phyloP scores from a whole-genome alignment of 345 rosid species.

The Brassica carinata region DNA sequence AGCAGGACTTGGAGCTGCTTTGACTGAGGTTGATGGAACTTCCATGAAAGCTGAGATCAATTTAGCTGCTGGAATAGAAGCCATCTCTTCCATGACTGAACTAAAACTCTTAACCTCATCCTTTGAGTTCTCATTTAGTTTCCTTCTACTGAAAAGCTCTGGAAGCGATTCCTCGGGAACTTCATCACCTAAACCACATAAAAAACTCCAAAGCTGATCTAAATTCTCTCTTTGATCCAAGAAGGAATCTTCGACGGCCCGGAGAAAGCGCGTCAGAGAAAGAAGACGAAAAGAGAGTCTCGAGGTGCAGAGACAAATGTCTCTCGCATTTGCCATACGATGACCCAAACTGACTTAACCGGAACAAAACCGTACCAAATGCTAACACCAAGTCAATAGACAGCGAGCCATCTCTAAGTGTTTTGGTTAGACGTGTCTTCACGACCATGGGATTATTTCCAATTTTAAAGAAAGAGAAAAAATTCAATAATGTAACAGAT shows the following conservation, averaged over 20 bases:
- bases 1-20: neutral
- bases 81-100: conserved; percentile 24
- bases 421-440: neutral
- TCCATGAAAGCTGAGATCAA: conserved; percentile 21
- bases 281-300: neutral
- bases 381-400: neutral
- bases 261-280: conserved; percentile 15
- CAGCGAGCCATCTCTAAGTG: neutral
- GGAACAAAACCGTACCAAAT: neutral
- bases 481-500: no score
- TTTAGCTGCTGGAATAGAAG: conserved; percentile 23
- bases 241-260: neutral
- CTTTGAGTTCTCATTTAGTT: conserved; percentile 18
- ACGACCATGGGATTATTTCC: neutral
- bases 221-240: conserved; percentile 19
- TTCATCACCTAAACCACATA: conserved; percentile 53
- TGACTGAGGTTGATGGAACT: conserved; percentile 13
- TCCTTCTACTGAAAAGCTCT: conserved; percentile 56
- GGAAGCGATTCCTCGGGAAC: conserved; percentile 79
- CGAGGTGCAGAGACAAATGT: neutral
- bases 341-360: neutral
- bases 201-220: conserved; percentile 13
- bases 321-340: neutral
- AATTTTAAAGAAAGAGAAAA: no score
- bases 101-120: conserved; percentile 22